phyloP scores from a whole-genome alignment of 1,139 yeast genomes.

The Kodamaea alishanica region DNA sequence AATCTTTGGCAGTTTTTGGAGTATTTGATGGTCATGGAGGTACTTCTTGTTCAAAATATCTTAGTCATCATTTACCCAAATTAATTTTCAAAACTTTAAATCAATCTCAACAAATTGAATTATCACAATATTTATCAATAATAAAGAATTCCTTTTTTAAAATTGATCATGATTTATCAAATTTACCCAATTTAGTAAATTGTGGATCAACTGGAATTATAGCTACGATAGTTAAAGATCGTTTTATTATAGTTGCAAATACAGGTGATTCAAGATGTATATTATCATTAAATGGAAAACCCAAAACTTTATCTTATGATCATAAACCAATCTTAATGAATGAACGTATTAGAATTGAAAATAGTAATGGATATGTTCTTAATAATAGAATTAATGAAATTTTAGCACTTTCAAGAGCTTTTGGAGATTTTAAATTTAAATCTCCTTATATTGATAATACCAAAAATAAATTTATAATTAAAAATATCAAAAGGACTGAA shows the following conservation, averaged over 20 bases:
- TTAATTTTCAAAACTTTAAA: constrained; percentile 29
- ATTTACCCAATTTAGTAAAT: constrained; percentile 37
- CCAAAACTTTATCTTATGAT: constrained; percentile 67
- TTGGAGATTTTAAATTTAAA: constrained; percentile 72
- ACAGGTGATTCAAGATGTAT: constrained; percentile 76
- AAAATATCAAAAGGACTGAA: background rate
- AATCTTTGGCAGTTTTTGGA: constrained; percentile 56
- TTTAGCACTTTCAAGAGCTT: constrained; percentile 69
- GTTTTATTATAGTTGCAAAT: constrained; percentile 56
- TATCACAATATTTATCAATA: constrained; percentile 22
- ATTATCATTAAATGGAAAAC: constrained; percentile 46
- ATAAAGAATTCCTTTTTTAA: constrained; percentile 55
- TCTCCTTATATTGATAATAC: constrained; percentile 37
- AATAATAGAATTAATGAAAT: constrained; percentile 71
- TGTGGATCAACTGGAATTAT: constrained; percentile 73
- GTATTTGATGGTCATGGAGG: constrained; percentile 87
- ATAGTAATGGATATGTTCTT: constrained; percentile 68
- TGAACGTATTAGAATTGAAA: constrained; percentile 70
- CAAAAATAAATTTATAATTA: constrained; percentile 22
- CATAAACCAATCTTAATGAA: constrained; percentile 76
- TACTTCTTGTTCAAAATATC: constrained; percentile 51
- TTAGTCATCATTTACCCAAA: constrained; percentile 44
- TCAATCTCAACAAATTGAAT: constrained; percentile 10
- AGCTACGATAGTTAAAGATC: constrained; percentile 47
- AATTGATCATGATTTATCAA: constrained; percentile 53